phyloP scores from a whole-genome alignment of 2,329 filamentous ascomycete genomes.

The Alternaria tenuissima region DNA sequence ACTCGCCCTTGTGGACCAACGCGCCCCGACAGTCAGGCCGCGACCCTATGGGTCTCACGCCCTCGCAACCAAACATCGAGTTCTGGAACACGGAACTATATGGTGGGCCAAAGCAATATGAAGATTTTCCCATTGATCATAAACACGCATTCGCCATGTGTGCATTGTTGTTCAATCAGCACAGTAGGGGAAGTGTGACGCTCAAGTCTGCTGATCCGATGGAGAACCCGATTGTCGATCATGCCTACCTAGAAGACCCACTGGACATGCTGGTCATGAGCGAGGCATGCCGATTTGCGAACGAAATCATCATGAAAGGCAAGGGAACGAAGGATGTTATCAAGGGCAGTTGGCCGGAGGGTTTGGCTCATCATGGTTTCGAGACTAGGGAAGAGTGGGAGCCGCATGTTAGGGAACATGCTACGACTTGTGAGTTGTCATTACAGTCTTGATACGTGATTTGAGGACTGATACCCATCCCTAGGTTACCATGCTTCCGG shows the following conservation, averaged over 20 bases:
- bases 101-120: slow-evolving; percentile 66
- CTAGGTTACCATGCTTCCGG: slow-evolving; percentile 62
- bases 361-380: slow-evolving; percentile 61
- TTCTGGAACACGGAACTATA: slow-evolving; percentile 71
- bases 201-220: slow-evolving; percentile 59
- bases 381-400: slow-evolving; percentile 67
- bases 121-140: slow-evolving; percentile 61
- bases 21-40: slow-evolving; percentile 56
- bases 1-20: slow-evolving; percentile 63
- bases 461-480: neutral
- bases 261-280: slow-evolving; percentile 67
- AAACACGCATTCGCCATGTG: slow-evolving; percentile 67
- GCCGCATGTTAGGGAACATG: slow-evolving; percentile 64
- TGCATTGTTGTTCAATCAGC: slow-evolving; percentile 65
- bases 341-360: slow-evolving; percentile 67
- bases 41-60: slow-evolving; percentile 69
- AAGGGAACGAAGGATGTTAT: slow-evolving; percentile 66
- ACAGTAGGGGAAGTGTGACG: slow-evolving; percentile 64
- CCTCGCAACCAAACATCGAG: slow-evolving; percentile 67
- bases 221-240: slow-evolving; percentile 65
- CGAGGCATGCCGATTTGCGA: slow-evolving; percentile 66
- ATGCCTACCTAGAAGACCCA: slow-evolving; percentile 65
- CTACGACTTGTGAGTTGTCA: slow-evolving; percentile 63
- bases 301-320: slow-evolving; percentile 68
- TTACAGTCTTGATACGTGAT: neutral